A percentile compares a stretch with the other conserved stretches of the same genome.
These are phyloP conservation scores for Blastomyces gilchristii DNA, from an alignment of 2,329 filamentous ascomycete genomes.

Conservation along the genomic window DNA sequence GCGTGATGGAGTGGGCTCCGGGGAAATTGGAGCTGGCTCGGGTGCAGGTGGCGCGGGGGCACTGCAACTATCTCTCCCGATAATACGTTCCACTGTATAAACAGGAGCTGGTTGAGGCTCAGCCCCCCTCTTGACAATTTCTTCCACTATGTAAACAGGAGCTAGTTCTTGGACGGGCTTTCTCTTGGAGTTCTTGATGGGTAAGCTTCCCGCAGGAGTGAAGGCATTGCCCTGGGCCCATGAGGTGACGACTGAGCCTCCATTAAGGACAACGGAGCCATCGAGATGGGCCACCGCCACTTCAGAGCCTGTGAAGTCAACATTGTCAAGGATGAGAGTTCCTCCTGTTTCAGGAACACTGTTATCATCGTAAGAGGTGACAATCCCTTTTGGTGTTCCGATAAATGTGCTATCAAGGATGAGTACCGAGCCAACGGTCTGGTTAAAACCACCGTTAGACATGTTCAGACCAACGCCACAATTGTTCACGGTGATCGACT, in stretches of 20 bases:
- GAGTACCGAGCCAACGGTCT: slow-evolving; percentile 77
- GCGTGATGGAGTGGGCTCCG: slow-evolving; percentile 6
- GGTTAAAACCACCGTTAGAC: slow-evolving; percentile 52
- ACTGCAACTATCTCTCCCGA: neutral
- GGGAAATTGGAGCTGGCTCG: neutral
- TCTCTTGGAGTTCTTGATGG: slow-evolving; percentile 10
- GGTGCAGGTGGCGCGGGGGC: neutral
- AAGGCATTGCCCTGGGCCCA: slow-evolving; percentile 78
- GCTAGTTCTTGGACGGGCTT: neutral
- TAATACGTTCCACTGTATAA: neutral
- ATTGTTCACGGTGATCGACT: slow-evolving; percentile 63
- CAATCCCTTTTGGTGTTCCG: slow-evolving; percentile 65
- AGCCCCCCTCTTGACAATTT: slow-evolving; percentile 6
- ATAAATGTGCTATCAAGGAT: slow-evolving; percentile 70
- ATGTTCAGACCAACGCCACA: slow-evolving; percentile 71
- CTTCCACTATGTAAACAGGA: neutral
- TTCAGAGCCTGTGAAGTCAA: slow-evolving; percentile 64
- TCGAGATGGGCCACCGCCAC: slow-evolving; percentile 53
- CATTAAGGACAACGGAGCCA: slow-evolving; percentile 52
- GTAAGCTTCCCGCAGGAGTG: slow-evolving; percentile 22
- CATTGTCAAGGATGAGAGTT: slow-evolving; percentile 77
- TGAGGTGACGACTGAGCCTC: slow-evolving; percentile 56
- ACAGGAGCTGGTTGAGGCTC: neutral
- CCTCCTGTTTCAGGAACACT: slow-evolving; percentile 61
- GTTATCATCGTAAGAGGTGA: slow-evolving; percentile 57